Percentiles rank a stretch among this genome's conserved stretches.
Conservation (phyloP, 2,329 filamentous ascomycete species). For the Cladophialophora chaetospira region DNA sequence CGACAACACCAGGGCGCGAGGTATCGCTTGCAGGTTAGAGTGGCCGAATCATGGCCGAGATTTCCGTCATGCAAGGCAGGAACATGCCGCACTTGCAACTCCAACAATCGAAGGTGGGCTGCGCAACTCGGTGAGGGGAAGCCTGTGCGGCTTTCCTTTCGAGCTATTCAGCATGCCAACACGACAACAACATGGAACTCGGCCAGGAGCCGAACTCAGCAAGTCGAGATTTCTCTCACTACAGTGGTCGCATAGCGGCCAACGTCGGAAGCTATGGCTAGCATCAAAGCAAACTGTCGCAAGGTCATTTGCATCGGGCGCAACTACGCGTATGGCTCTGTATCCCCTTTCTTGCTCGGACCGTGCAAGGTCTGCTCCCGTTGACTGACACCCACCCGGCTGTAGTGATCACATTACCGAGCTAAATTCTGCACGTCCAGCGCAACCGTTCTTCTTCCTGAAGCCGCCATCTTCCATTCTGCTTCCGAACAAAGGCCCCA, state of each 20-base stretch:
- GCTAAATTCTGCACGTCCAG: conserved; percentile 81
- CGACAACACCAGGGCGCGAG: too few relatives aligned
- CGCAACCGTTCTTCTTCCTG: conserved; percentile 98
- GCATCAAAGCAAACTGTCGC: conserved; percentile 55
- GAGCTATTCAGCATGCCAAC: not conserved
- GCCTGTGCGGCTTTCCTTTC: not conserved
- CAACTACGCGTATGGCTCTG: conserved; percentile 79
- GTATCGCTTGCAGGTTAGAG: too few relatives aligned
- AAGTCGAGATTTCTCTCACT: too few relatives aligned
- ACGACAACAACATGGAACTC: not conserved
- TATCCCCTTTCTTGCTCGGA: conserved; percentile 9
- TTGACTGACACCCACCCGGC: conserved; percentile 9
- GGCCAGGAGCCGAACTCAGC: too few relatives aligned
- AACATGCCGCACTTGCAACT: too few relatives aligned
- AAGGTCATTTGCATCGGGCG: conserved; percentile 93
- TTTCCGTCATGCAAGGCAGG: conserved; percentile 4
- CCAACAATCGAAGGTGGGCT: too few relatives aligned
- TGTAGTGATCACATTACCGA: conserved; percentile 87
- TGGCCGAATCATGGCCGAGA: too few relatives aligned
- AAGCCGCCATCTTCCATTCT: conserved; percentile 90
- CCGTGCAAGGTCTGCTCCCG: too few relatives aligned
- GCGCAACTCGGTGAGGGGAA: not conserved
- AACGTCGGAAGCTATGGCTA: conserved; percentile 37
- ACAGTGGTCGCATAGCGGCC: too few relatives aligned
- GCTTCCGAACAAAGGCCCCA: conserved; percentile 68